Base-by-base conservation (phyloP, 2,329 filamentous ascomycete genomes). In the Allantophomopsis cytisporea region DNA sequence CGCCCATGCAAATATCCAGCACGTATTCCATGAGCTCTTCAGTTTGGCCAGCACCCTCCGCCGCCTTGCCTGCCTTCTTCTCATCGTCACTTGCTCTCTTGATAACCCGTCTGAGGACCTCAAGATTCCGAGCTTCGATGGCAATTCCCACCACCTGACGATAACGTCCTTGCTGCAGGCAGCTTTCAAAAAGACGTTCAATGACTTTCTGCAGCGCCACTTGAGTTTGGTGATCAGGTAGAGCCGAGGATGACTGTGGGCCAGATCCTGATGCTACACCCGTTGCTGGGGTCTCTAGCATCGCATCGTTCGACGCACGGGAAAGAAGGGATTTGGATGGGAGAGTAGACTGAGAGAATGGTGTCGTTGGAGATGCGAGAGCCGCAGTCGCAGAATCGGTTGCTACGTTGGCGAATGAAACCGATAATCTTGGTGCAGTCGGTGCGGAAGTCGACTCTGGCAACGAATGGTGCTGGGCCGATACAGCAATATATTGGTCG, bases 11-110 rank as follows among this genome's bases (percentile, higher is more conserved):
- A 49, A 98, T 93, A 50, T 88, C 79, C 45, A 98, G 65, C 15
- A 91, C 83, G 54, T 98, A 98, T 50, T 98, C 91, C 80, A 98
- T 91, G 41, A 98, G 64, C 57, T 96, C 89, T 56, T 96, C 88
- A 14, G 86, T 81, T 20, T 80, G 75, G 3, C 73, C 70, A 16
- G 65, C 64, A 14, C 61, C 62, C 47, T 77, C 73, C 4, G 58
- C 59, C 31, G 65, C 60, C 55, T 80, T 76, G 54, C 69, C 70
- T 50, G 71, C 66, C 39, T 74, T 71, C 62, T 83, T 86, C 60
- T 87, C 85, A 47, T 93, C 86, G 37, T 88, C 77, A 54, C 78
- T 87, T n/a, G 85, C 89, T 28, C 86, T 79, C 57, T 91, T 74
- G 54, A 98, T 95, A 31, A 91, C 83, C 43, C 80, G 73, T 45